Conservation (phyloP, 2,329 filamentous ascomycete genomes). For the Fusarium clavum region DNA sequence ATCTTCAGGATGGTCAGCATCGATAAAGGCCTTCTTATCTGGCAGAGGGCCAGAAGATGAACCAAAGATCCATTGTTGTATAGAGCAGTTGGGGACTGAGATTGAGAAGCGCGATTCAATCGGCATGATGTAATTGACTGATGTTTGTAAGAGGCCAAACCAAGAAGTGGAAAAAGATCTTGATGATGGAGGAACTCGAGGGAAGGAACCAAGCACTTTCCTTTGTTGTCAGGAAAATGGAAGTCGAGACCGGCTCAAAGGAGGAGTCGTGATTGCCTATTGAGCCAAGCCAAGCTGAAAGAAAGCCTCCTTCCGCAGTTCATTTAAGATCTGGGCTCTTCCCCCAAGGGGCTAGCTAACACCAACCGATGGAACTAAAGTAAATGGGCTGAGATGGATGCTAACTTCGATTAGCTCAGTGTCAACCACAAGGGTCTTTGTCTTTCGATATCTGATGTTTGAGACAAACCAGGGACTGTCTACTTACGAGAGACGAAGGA, state of each 20-base stretch:
- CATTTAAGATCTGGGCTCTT: conserved; percentile 26
- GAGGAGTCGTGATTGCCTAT: conserved; percentile 11
- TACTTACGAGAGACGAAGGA: conserved; percentile 3
- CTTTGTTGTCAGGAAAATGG: conserved; percentile 1
- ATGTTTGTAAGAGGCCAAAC: not conserved
- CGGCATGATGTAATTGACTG: conserved; percentile 53
- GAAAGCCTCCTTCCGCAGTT: conserved; percentile 28
- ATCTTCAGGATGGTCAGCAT: conserved; percentile 74
- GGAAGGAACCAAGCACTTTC: not conserved
- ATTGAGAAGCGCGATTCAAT: conserved; percentile 60
- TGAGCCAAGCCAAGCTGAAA: conserved; percentile 27
- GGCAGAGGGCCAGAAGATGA: conserved; percentile 58
- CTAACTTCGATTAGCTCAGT: not conserved
- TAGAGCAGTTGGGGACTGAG: conserved; percentile 60
- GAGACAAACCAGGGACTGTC: not conserved
- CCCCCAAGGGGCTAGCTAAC: not conserved
- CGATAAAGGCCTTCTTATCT: conserved; percentile 65
- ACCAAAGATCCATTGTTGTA: conserved; percentile 68
- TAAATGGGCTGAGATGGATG: conserved; percentile 9
- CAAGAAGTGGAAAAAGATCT: not conserved
- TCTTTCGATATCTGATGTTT: not conserved
- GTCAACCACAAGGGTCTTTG: not conserved
- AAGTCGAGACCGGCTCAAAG: conserved; percentile 6
- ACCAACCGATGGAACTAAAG: not conserved
- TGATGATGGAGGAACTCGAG: not conserved